These are phyloP conservation scores for Phylloporus arenicola DNA, from an alignment of 768 basidiomycete genomes.

Conservation along the genomic window DNA sequence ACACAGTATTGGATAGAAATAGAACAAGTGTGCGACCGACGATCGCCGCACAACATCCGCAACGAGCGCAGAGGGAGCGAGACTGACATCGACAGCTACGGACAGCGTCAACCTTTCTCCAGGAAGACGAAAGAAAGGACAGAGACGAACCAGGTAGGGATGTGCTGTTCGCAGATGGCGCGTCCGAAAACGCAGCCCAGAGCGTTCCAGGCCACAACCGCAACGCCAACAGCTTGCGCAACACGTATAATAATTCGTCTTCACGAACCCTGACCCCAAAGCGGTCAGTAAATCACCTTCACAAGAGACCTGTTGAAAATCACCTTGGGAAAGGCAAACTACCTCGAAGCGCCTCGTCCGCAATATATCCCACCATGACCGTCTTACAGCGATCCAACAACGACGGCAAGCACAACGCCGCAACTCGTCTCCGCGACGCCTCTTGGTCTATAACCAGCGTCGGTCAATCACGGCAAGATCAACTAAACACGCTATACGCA, in stretches of 20 bases:
- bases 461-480: not conserved
- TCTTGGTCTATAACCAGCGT: slow-evolving; percentile 48
- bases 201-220: slow-evolving; percentile 71
- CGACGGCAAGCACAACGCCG: slow-evolving; percentile 64
- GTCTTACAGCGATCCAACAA: slow-evolving; percentile 72
- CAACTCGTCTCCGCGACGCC: slow-evolving; percentile 56
- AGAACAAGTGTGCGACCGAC: slow-evolving; percentile 77
- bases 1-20: slow-evolving; percentile 75
- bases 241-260: slow-evolving; percentile 82
- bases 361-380: slow-evolving; percentile 67
- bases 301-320: not conserved
- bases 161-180: slow-evolving; percentile 49
- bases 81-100: slow-evolving; percentile 37
- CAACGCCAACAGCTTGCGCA: slow-evolving; percentile 69
- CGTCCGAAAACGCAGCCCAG: slow-evolving; percentile 69
- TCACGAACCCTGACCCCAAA: slow-evolving; percentile 59
- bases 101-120: not conserved
- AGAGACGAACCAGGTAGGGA: slow-evolving; percentile 54
- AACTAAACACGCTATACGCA: slow-evolving; percentile 20
- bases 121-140: not conserved
- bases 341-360: slow-evolving; percentile 82
- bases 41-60: slow-evolving; percentile 73
- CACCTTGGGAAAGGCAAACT: slow-evolving; percentile 84
- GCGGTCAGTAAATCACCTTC: not conserved
- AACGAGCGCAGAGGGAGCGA: slow-evolving; percentile 51